These are phyloP conservation scores for Papilionanthe hybrid DNA, from an alignment of 116 monocot species.

Conservation along the genomic window DNA sequence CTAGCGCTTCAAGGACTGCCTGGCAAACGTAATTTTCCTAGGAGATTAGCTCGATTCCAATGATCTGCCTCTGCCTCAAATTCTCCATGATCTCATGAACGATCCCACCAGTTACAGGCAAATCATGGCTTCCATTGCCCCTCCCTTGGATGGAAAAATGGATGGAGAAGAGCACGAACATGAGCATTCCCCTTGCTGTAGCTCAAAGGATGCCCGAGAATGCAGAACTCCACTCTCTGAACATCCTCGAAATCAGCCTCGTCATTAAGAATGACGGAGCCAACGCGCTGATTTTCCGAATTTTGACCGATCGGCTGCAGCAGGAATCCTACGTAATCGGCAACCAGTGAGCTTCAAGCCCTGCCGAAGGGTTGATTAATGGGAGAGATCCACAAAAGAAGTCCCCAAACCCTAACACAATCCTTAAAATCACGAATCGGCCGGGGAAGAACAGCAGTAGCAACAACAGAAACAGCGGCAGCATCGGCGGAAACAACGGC, in stretches of 20 bases:
- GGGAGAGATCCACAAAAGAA: slow-evolving; percentile 37
- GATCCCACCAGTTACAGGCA: slow-evolving; percentile 37
- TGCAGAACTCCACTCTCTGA: slow-evolving; percentile 20
- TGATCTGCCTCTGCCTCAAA: slow-evolving; percentile 49
- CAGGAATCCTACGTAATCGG: slow-evolving; percentile 9
- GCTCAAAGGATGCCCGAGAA: slow-evolving; percentile 39
- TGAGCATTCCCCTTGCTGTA: slow-evolving; percentile 10
- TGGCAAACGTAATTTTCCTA: slow-evolving; percentile 42
- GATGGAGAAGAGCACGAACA: slow-evolving; percentile 26
- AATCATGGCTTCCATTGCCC: slow-evolving; percentile 7
- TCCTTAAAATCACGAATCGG: neutral
- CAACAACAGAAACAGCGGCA: slow-evolving; percentile 11
- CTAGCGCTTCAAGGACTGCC: slow-evolving; percentile 57
- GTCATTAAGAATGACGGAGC: slow-evolving; percentile 1
- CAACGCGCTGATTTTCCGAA: slow-evolving; percentile 1
- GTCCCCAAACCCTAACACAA: neutral
- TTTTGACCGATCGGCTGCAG: slow-evolving; percentile 41
- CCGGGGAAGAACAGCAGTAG: slow-evolving; percentile 6
- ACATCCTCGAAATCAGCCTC: neutral
- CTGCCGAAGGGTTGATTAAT: neutral
- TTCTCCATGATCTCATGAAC: slow-evolving; percentile 52
- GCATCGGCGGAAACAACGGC: slow-evolving; percentile 10
- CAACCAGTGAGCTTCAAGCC: neutral
- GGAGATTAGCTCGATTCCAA: slow-evolving; percentile 47
- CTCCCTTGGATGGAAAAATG: neutral